Evolutionary conservation across 78 protist genomes (phyloP), one percentile per base, ranked within the genome.

Genomic region (Cyanophora paradoxa): DNA sequence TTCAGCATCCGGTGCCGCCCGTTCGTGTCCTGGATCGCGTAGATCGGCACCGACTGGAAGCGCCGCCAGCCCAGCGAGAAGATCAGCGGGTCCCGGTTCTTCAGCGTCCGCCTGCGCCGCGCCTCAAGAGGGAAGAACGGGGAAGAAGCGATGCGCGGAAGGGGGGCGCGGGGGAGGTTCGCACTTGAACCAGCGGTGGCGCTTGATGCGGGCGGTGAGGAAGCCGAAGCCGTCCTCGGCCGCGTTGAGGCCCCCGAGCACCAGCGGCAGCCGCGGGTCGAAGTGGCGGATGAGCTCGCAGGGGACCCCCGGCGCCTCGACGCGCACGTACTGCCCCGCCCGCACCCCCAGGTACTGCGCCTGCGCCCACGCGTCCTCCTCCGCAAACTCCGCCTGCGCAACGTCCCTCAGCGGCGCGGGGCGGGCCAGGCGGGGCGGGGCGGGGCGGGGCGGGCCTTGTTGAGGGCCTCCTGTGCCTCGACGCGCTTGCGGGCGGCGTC

Each of bases 121-220:
- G 37, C 30, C 2, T 10, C n/a, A 11, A 6, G 24, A 6, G 26
- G 58, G 58, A 11, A 22, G 58, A 6, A 22, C 7, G 13, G 58
- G 58, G 58, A 6, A 22, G 13, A 6, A 22, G 8, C 58, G 31
- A 22, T 11, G 48, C 48, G 48, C 48, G 48, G 10, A 10, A 42
- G 48, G 22, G 48, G 48, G 48, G 6, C 48, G 48, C 10, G 48
- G 6, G 48, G 6, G 48, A n/a, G n/a, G n/a, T n/a, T n/a, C n/a
- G n/a, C n/a, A n/a, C n/a, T n/a, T n/a, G n/a, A 6, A 85, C 98
- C 98, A 97, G 34, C 99, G 88, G 76, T 97, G 99, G 81, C 82
- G 82, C 85, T 96, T 96, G 48, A 97, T n/a, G 17, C 95, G 68
- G 31, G 77, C 80, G 48, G 17, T 67, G 31, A 91, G 30, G 72